Conservation (phyloP, 805 yeast species). For the Grigorovia yakushimaensis region DNA sequence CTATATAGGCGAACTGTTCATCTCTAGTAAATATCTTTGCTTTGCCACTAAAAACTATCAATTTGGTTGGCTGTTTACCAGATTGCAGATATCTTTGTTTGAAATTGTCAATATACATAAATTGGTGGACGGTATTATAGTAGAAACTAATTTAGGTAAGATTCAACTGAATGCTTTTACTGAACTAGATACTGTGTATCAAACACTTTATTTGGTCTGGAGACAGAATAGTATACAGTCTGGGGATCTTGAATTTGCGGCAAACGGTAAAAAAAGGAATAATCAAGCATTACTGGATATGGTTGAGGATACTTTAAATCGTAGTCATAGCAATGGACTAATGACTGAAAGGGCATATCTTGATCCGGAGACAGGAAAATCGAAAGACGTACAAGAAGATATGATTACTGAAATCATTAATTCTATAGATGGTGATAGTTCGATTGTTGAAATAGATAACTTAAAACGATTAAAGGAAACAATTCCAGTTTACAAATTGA, state of each 20-base stretch:
- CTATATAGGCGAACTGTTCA: constrained; percentile 77
- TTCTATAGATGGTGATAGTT: constrained; percentile 19
- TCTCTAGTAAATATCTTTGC: constrained; percentile 69
- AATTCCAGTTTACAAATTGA: constrained; percentile 14
- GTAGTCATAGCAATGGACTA: not conserved
- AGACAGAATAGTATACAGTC: not conserved
- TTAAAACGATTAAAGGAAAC: not conserved
- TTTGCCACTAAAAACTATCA: constrained; percentile 63
- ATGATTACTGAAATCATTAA: constrained; percentile 29
- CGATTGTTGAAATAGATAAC: not conserved
- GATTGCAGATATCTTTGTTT: constrained; percentile 55
- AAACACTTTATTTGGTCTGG: constrained; percentile 53
- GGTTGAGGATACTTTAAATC: not conserved
- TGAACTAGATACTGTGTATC: constrained; percentile 52
- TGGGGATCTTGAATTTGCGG: not conserved
- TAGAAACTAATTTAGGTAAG: constrained; percentile 53
- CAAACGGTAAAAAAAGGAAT: no score
- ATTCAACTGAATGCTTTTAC: constrained; percentile 78
- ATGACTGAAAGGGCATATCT: not conserved
- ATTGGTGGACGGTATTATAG: constrained; percentile 67
- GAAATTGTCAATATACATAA: constrained; percentile 51
- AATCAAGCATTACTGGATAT: not conserved
- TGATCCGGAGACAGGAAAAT: not conserved
- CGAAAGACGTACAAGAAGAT: not conserved
- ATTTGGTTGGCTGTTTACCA: constrained; percentile 73